Percentiles rank a stretch among this genome's conserved stretches.
These are phyloP conservation scores for Calonectria leucothoes DNA, from an alignment of 2,329 filamentous ascomycete species.

Conservation along the genomic window DNA sequence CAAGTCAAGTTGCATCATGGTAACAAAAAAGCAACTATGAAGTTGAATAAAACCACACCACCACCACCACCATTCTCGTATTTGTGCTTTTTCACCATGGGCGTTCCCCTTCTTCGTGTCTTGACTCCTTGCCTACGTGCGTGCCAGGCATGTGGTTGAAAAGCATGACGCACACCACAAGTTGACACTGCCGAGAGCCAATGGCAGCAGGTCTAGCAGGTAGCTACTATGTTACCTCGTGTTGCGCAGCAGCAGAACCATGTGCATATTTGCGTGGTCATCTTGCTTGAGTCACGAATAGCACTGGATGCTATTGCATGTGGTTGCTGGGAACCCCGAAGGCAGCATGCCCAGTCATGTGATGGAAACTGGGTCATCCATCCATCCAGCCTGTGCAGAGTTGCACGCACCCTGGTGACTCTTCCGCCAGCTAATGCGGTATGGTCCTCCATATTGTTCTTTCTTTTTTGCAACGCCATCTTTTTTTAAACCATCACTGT, in stretches of 20 bases:
- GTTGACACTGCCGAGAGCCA: not conserved
- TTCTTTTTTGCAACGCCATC: not conserved
- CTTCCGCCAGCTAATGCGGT: not conserved
- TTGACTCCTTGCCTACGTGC: not conserved
- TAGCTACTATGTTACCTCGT: no score
- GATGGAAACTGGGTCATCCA: not conserved
- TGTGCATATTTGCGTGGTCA: not conserved
- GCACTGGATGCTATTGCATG: not conserved
- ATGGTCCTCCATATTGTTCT: not conserved
- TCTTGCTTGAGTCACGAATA: not conserved
- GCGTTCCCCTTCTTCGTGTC: not conserved
- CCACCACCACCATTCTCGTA: not conserved
- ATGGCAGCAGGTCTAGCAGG: not conserved
- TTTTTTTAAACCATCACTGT: not conserved
- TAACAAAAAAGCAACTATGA: not conserved
- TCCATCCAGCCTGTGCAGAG: conserved; percentile 1
- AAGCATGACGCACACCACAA: not conserved
- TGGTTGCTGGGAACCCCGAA: not conserved
- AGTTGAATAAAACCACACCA: not conserved
- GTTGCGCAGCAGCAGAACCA: not conserved
- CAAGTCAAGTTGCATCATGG: not conserved
- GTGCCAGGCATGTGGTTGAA: not conserved
- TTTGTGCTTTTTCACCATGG: not conserved
- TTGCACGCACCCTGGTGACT: not conserved
- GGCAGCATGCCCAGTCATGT: not conserved